Base-by-base conservation (phyloP, 371 early-diverging fungal genomes). In the Dentiscutata heterogama region DNA sequence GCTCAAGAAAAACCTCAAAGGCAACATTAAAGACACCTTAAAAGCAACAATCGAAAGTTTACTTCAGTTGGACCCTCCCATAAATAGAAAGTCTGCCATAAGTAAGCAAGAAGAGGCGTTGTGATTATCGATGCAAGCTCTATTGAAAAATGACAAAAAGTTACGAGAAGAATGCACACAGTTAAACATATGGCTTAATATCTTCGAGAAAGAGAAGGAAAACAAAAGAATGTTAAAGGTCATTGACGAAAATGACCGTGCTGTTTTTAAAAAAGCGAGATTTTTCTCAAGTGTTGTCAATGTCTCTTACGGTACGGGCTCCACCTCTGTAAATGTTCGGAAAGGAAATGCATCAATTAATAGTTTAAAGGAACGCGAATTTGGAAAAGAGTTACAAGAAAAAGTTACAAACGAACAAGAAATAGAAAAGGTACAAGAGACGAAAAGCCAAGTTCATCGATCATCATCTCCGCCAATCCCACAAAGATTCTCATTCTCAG, bases 401-500 rank as follows among this genome's bases (percentile, higher is more conserved):
- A n/a, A 20, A 61, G 27, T 13, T 16, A 27, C 27, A 61, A 22
- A 61, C 22, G 75, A 18, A 31, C 75, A 56, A 31, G 56, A 74
- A 29, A 56, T 29, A 74, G 75, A 56, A 58, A 74, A 74, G 31
- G 58, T 74, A 20, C 56, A 56, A 58, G 75, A 74, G n/a, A 53
- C 31, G 35, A 35, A 58, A 75, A 56, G 54, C 8, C 71, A 35
- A 70, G 58, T 74, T 74, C 75, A 74, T 74, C 75, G 56, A 74
- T 74, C 58, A 74, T 56, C 39, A 75, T 25, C 54, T n/a, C 29
- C 56, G 51, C 27, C 56, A 27, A 73, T 73, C 14, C 73, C 54
- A 73, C 73, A 75, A 75, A 58, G n/a, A n/a, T 75, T 75, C 76
- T 75, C 58, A 39, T 75, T 75, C 18, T 20, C 60, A 58, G 58